phyloP scores from a whole-genome alignment of 352 stramenopile genomes.

The Pythium scleroteichum region DNA sequence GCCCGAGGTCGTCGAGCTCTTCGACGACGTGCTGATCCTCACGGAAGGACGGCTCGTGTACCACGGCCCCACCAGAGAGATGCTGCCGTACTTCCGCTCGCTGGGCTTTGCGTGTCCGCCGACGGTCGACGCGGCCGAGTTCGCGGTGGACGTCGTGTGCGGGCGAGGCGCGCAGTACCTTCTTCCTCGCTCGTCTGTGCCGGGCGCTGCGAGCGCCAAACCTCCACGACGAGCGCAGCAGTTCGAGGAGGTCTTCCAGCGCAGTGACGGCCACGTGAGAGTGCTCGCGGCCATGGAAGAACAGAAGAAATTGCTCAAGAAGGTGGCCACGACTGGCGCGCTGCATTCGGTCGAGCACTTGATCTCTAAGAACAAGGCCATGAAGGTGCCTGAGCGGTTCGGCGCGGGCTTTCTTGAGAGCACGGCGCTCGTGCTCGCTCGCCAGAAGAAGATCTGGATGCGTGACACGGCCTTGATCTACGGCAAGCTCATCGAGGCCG shows the following conservation, averaged over 20 bases:
- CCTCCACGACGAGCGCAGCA: slow-evolving; percentile 23
- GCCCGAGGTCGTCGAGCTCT: slow-evolving; percentile 91
- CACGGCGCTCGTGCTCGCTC: slow-evolving; percentile 49
- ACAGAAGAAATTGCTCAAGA: slow-evolving; percentile 17
- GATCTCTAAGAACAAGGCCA: slow-evolving; percentile 21
- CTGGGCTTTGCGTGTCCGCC: slow-evolving; percentile 50
- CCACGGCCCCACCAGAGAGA: slow-evolving; percentile 57
- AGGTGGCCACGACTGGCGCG: slow-evolving; percentile 4
- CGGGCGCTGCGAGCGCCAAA: background rate
- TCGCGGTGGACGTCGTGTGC: slow-evolving; percentile 37
- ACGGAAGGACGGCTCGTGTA: slow-evolving; percentile 88
- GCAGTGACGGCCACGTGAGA: slow-evolving; percentile 22
- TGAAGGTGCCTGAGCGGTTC: slow-evolving; percentile 12
- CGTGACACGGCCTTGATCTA: slow-evolving; percentile 52
- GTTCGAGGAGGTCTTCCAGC: slow-evolving; percentile 32
- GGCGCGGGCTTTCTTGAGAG: slow-evolving; percentile 44
- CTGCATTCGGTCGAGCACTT: slow-evolving; percentile 22
- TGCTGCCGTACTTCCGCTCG: slow-evolving; percentile 65
- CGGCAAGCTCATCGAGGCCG: slow-evolving; percentile 54
- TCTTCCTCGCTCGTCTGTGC: background rate
- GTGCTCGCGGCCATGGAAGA: slow-evolving; percentile 15
- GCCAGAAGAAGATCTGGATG: slow-evolving; percentile 65
- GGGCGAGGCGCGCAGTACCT: slow-evolving; percentile 32
- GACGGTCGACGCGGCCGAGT: slow-evolving; percentile 37
- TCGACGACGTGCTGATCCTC: slow-evolving; percentile 91